These are phyloP conservation scores for Vitis rotundifolia DNA, from an alignment of 164 flowering plant species.

Conservation along the genomic window DNA sequence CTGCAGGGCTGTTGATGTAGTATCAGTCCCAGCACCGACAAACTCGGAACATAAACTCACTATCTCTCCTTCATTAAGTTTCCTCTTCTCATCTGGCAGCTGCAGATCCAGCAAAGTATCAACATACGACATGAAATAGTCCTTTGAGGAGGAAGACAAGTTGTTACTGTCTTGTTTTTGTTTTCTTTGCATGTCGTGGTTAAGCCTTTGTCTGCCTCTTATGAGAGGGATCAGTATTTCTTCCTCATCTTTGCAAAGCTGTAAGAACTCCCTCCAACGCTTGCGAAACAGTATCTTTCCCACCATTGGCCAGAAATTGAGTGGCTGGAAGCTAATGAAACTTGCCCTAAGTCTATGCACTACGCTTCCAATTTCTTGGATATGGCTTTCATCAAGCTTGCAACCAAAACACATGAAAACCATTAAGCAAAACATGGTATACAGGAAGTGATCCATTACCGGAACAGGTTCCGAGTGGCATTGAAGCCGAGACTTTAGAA, in stretches of 20 bases:
- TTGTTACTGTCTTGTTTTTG: neutral
- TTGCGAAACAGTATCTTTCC: conserved; percentile 11
- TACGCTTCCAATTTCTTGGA: neutral
- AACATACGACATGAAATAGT: neutral
- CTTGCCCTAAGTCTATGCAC: neutral
- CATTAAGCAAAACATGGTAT: conserved; percentile 18
- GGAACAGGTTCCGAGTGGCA: neutral
- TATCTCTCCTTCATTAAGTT: conserved; percentile 30
- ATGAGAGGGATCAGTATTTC: conserved; percentile 17
- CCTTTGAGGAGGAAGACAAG: no score
- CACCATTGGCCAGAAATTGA: conserved; percentile 19
- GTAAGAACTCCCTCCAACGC: conserved; percentile 15
- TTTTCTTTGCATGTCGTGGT: neutral
- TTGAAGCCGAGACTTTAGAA: neutral
- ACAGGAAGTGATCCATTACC: conserved; percentile 12
- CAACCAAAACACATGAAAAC: conserved; percentile 29
- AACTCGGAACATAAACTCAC: conserved; percentile 40
- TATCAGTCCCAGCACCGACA: conserved; percentile 34
- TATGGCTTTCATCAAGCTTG: conserved; percentile 8
- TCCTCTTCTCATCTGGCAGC: conserved; percentile 14
- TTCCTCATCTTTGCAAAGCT: neutral
- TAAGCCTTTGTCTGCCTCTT: neutral
- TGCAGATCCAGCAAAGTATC: conserved; percentile 19
- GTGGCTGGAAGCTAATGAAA: neutral
- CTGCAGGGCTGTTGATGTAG: conserved; percentile 43